A percentile compares a stretch with the other conserved stretches of the same genome.
These are phyloP conservation scores for Gentiana straminea DNA, from an alignment of 257 asterid genomes.

Conservation along the genomic window DNA sequence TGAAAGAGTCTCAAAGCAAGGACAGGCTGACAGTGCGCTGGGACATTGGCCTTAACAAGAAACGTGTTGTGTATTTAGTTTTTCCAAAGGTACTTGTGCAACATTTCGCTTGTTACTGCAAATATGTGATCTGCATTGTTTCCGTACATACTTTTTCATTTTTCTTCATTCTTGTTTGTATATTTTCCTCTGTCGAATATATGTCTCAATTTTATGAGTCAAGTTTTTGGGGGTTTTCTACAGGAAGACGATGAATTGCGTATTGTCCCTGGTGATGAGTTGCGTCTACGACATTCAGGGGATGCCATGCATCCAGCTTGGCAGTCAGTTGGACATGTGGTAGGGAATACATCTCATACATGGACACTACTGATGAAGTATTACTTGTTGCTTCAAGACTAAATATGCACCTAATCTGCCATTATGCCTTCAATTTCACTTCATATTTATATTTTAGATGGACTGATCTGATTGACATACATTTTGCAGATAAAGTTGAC, in stretches of 20 bases:
- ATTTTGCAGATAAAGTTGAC: conserved; percentile 74
- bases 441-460: not conserved
- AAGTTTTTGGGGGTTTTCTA: conserved; percentile 17
- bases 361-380: not conserved
- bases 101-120: not conserved
- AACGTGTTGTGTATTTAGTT: conserved; percentile 86
- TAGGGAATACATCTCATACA: conserved; percentile 17
- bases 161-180: too few species aligned
- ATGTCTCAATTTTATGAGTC: conserved; percentile 5
- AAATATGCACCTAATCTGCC: not conserved
- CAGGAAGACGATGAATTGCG: conserved; percentile 99
- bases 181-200: not conserved
- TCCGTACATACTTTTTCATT: too few species aligned
- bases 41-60: conserved; percentile 98
- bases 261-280: conserved; percentile 98
- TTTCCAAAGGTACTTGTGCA: conserved; percentile 66
- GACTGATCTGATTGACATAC: not conserved
- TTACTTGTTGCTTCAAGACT: not conserved
- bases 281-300: conserved; percentile 88
- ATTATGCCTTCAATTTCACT: not conserved
- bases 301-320: conserved; percentile 94
- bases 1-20: conserved; percentile 99
- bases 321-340: conserved; percentile 99
- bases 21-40: conserved; percentile 82
- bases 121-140: not conserved